Evolutionary conservation across 352 stramenopile species (phyloP).

Genomic region (Pythium angustatum): DNA sequence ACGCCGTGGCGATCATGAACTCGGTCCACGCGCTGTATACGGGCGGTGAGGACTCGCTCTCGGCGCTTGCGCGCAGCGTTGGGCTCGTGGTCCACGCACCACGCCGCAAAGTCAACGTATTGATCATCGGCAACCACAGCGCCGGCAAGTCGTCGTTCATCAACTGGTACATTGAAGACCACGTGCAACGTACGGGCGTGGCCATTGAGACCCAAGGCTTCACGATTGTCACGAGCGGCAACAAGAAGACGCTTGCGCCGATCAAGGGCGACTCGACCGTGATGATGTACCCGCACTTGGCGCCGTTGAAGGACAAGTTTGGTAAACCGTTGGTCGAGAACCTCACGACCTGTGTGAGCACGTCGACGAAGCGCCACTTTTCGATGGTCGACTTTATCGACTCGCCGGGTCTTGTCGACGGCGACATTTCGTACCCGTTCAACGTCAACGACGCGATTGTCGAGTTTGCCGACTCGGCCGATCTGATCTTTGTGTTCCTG

Average conservation of each 20-base stretch:
- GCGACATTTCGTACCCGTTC: constrained; percentile 70
- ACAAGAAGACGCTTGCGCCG: constrained; percentile 50
- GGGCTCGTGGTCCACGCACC: constrained; percentile 45
- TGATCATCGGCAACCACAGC: constrained; percentile 77
- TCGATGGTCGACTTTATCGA: constrained; percentile 74
- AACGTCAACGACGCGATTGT: constrained; percentile 66
- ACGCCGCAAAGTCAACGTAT: constrained; percentile 65
- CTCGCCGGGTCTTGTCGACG: constrained; percentile 66
- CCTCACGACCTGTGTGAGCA: constrained; percentile 56
- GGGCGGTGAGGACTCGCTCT: constrained; percentile 29
- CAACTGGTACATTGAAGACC: constrained; percentile 66
- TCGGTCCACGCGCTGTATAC: constrained; percentile 42
- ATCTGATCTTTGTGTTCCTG: constrained; percentile 74
- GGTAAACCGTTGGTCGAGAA: constrained; percentile 66
- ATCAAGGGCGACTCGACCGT: constrained; percentile 69
- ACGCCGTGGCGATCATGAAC: constrained; percentile 40
- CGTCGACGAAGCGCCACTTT: constrained; percentile 52
- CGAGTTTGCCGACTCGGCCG: constrained; percentile 46
- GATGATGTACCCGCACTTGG: constrained; percentile 59
- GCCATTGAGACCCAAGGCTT: constrained; percentile 73
- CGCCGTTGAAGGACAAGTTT: constrained; percentile 50
- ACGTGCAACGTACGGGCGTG: constrained; percentile 61
- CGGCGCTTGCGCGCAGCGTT: constrained; percentile 35
- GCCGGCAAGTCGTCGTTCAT: constrained; percentile 76
- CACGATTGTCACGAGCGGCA: constrained; percentile 63